Base-by-base conservation (phyloP, 495 filamentous ascomycete species). In the Penicillium diatomitis region DNA sequence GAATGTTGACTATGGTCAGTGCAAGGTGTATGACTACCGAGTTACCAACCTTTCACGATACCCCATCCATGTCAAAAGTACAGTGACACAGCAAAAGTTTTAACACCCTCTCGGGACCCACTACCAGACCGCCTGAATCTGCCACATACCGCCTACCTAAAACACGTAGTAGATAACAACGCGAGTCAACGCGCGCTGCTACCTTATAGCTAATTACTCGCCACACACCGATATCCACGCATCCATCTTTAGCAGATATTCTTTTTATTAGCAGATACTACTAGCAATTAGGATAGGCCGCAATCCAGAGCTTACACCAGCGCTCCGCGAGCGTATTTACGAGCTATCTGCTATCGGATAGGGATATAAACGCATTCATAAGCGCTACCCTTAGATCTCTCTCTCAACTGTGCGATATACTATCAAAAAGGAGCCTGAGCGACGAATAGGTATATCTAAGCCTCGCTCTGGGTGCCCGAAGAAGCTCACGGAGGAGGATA, bases 351-450 rank as follows among this genome's bases (percentile, higher is more conserved):
- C 44, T 32, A 49, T 51, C 42, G 43, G 48, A 6, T 55, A 44
- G 47, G 48, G 42, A 4, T 48, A 51, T 51, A 55, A 51, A 8
- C 34, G 41, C 2, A 55, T 55, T 41, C 43, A 52, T 44, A 32
- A 44, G 6, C 48, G 49, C 6, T 51, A 52, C 38, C 53, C 48
- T 3, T 39, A 27, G 6, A 49, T 51, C 8, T 9, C 48, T 5
- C 10, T 53, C 10, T 49, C 46, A 12, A 44, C 29, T 30, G 49
- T 53, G 4, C 41, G 42, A 12, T 49, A 48, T 37, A 53, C 51
- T 20, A 36, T 49, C 0, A 53, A 41, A 40, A 53, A 48, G 12
- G 51, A 48, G 40, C 20, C 4, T n/a, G 38, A 41, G 36, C 11
- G 37, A n/a, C 46, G 46, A 32, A 39, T 12, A 9, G 32, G 43